Evolutionary conservation across 805 yeast genomes (phyloP), one percentile per base, ranked within the genome.

Genomic region (Sugiyamaella marilandica): DNA sequence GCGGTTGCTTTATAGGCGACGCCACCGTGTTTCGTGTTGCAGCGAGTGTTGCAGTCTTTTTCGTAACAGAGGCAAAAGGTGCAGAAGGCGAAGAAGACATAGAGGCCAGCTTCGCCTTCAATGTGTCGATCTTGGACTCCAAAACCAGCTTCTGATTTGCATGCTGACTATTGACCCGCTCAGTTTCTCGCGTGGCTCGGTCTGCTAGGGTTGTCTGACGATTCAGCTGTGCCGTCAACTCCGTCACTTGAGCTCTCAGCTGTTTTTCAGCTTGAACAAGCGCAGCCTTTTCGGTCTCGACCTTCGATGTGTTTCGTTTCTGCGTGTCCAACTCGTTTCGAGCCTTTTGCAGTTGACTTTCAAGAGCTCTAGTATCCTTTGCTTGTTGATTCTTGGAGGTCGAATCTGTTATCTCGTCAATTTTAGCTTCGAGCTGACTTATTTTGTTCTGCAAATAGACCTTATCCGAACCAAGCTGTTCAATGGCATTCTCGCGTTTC

Each of bases 101-200:
- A 7, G 47, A n/a, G 11, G 45, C 39, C 36, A 51, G 24, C 26
- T 45, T 52, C 44, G 43, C 19, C 43, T 47, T 54, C 1, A 57
- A 37, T 9, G 41, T 29, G 13, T 57, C 61, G 10, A 53, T 10
- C 34, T 56, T 57, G 7, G 56, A 21, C 34, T 56, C 59, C 19
- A 52, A 35, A 8, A 45, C 54, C 2, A 51, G 32, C 45, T 56
- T 56, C 32, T 55, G 55, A 26, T 55, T 52, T 8, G 39, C 32
- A 19, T 33, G 44, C 31, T 50, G 52, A 7, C 41, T 5, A 32
- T 39, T 41, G 14, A 32, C 33, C 32, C 50, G 41, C 11, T 54
- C 56, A 10, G 41, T 34, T 24, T 57, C 61, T 10, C 53, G 35
- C 5, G 19, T 18, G n/a, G 44, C 48, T 35, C 57, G 49, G 13